phyloP scores from a whole-genome alignment of 129 eudicot species.

The Flaveria linearis region DNA sequence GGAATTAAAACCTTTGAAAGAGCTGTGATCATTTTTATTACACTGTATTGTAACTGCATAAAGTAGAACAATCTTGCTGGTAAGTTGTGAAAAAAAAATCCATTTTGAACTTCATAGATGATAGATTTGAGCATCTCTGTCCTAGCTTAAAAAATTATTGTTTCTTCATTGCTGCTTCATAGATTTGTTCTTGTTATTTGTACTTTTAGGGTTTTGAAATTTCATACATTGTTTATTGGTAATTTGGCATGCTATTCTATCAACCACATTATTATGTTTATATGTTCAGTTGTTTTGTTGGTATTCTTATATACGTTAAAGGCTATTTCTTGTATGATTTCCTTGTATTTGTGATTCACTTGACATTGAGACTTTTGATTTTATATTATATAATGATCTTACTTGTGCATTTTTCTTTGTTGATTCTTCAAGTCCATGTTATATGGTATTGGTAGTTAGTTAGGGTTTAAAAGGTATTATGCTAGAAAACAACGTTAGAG shows the following conservation, averaged over 20 bases:
- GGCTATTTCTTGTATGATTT: too few species aligned
- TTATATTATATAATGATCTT: too few species aligned
- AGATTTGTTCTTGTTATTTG: background rate
- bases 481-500: constrained; percentile 5
- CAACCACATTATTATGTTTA: constrained; percentile 5
- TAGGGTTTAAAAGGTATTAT: background rate
- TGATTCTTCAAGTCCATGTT: background rate
- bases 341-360: too few species aligned
- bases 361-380: background rate
- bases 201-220: background rate
- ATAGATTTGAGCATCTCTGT: background rate
- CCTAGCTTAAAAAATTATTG: background rate
- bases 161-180: background rate
- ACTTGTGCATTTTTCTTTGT: background rate
- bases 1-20: constrained; percentile 6
- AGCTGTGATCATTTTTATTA: constrained; percentile 5
- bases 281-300: background rate
- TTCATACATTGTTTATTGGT: background rate
- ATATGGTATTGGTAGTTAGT: constrained; percentile 12
- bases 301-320: background rate
- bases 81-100: background rate
- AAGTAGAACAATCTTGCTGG: constrained; percentile 17
- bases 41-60: background rate
- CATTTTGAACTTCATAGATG: background rate
- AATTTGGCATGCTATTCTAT: background rate